phyloP scores from a whole-genome alignment of 2,329 filamentous ascomycete species.

The Fusarium heterosporum region DNA sequence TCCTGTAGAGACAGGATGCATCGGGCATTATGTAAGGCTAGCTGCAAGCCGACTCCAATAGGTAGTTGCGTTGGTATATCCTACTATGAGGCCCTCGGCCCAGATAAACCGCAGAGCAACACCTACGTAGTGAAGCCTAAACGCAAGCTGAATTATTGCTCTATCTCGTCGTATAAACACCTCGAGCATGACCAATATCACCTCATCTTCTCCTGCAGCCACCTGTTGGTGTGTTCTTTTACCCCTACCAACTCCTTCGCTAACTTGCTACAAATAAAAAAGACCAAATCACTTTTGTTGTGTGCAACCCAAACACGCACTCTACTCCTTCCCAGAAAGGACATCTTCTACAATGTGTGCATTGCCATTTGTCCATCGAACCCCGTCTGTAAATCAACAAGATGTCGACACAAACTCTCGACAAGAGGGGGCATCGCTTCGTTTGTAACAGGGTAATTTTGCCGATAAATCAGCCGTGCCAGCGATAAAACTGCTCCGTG shows the following conservation, averaged over 20 bases:
- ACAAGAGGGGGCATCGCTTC: slow-evolving; percentile 42
- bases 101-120: background rate
- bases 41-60: background rate
- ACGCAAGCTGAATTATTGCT: background rate
- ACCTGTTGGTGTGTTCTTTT: slow-evolving; percentile 20
- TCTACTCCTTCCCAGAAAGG: background rate
- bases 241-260: slow-evolving; percentile 39
- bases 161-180: background rate
- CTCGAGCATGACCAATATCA: background rate
- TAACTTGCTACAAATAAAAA: slow-evolving; percentile 10
- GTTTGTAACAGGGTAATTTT: slow-evolving; percentile 34
- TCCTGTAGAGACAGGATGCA: background rate
- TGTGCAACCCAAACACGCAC: background rate
- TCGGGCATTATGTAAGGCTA: background rate
- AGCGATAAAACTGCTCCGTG: slow-evolving; percentile 25
- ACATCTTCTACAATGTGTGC: slow-evolving; percentile 1
- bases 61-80: background rate
- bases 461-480: slow-evolving; percentile 32
- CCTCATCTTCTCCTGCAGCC: background rate
- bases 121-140: no score
- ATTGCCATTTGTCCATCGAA: slow-evolving; percentile 1
- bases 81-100: background rate
- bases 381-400: slow-evolving; percentile 33
- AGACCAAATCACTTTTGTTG: slow-evolving; percentile 20
- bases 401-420: slow-evolving; percentile 36